Base-by-base conservation (phyloP, 148 eudicot genomes). In the Chenopodium quinoa region DNA sequence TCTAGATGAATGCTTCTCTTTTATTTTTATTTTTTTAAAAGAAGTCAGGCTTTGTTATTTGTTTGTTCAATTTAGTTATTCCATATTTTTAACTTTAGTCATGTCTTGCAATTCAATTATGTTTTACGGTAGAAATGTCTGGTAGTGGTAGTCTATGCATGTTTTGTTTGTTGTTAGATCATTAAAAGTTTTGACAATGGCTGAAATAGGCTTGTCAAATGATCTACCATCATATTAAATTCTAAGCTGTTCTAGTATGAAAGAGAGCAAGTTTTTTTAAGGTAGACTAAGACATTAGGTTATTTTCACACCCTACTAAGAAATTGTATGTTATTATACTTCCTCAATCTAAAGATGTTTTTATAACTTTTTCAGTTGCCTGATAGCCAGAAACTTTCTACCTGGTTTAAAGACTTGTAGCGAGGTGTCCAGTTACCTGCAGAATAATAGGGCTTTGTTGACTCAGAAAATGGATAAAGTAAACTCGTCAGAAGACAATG, bases 331-430 rank as follows among this genome's bases (percentile, higher is more conserved):
- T 37, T 63, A 22, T 64, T 77, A 65, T 23, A 40, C 29, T 52
- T 34, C 52, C 71, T 78, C 19, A 76, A 52, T 73, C 50, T 29
- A 22, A 50, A 71, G 66, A 48, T 83, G 78, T 82, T 85, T 40
- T 40, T 40, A 40, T 40, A 40, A 40, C 44, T 40, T 40, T 79
- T 85, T 88, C 93, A 96, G 99, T 84, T 96, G 99, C 88, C 89
- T 91, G 83, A 96, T 96, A 87, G 90, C 98, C 14, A 86, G 95
- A 85, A 93, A 91, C 85, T 83, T 96, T 68, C 92, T 96, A 64
- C 82, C 93, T 80, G 98, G 94, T 86, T 86, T 93, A 81, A 96
- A 91, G 90, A 96, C 91, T 88, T 96, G 99, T 87, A 83, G 82
- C 54, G 97, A 96, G 85, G 93, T 96, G 13, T 91, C 80, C 83